Percentiles rank a stretch among this genome's conserved stretches.
phyloP scores from a whole-genome alignment of 1,284 basidiomycete genomes.

The Vanrija sp. region DNA sequence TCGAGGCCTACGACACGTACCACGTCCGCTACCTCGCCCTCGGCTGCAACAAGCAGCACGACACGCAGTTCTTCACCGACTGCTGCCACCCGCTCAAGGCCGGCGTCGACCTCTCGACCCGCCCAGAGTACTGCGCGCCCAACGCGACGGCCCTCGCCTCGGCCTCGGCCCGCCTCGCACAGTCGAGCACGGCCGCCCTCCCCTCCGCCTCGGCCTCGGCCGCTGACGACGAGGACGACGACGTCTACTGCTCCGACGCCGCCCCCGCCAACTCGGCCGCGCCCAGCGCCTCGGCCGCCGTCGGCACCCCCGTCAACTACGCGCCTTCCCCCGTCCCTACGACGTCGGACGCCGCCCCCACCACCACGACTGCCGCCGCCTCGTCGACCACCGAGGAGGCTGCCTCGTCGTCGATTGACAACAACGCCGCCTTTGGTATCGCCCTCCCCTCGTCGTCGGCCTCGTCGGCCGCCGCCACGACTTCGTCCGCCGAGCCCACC shows the following conservation, averaged over 20 bases:
- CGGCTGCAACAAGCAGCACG: constrained; percentile 57
- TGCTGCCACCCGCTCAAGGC: constrained; percentile 58
- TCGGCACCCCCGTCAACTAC: constrained; percentile 5
- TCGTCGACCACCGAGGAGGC: constrained; percentile 11
- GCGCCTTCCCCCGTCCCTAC: constrained; percentile 1
- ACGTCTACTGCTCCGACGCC: constrained; percentile 5
- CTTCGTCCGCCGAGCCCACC: constrained; percentile 2
- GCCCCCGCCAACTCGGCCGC: constrained; percentile 17
- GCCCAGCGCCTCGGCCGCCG: constrained; percentile 12
- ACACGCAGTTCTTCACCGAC: constrained; percentile 58
- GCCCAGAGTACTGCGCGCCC: constrained; percentile 57
- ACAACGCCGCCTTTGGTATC: neutral
- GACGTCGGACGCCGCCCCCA: constrained; percentile 9
- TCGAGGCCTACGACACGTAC: constrained; percentile 60
- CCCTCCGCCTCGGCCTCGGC: constrained; percentile 30
- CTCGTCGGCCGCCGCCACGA: neutral
- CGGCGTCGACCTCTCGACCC: constrained; percentile 54
- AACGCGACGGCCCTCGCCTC: constrained; percentile 27
- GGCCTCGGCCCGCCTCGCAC: constrained; percentile 20
- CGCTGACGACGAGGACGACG: constrained; percentile 15
- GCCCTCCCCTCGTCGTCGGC: constrained; percentile 14
- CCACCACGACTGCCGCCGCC: constrained; percentile 12
- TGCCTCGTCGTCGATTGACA: constrained; percentile 3
- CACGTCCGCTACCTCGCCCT: constrained; percentile 62
- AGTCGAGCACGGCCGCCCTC: constrained; percentile 16